Conservation (phyloP, 2,329 filamentous ascomycete genomes). For the Chalaropsis thielavioides region DNA sequence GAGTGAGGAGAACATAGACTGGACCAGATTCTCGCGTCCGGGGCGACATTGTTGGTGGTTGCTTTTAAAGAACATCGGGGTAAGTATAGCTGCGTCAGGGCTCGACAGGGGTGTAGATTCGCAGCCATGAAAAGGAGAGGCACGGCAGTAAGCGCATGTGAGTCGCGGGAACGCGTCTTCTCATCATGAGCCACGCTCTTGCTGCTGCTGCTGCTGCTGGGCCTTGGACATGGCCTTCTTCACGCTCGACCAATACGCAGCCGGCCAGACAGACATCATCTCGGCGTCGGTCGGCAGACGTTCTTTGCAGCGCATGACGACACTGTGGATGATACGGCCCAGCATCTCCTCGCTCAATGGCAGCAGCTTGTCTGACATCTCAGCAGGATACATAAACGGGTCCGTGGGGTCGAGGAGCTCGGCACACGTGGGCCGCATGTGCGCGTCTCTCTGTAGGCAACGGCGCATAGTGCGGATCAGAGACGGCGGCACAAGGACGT, state of each 20-base stretch:
- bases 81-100: too few relatives aligned
- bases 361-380: slow-evolving; percentile 39
- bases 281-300: slow-evolving; percentile 45
- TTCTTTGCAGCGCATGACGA: slow-evolving; percentile 44
- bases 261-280: slow-evolving; percentile 40
- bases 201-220: slow-evolving; percentile 10
- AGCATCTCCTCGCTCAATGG: slow-evolving; percentile 50
- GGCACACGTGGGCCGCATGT: slow-evolving; percentile 47
- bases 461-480: slow-evolving; percentile 47
- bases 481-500: slow-evolving; percentile 41
- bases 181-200: neutral
- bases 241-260: slow-evolving; percentile 47
- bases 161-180: neutral
- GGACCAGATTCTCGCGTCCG: neutral
- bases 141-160: neutral
- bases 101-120: too few relatives aligned
- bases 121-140: neutral
- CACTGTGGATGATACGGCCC: slow-evolving; percentile 47
- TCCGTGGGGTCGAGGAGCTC: slow-evolving; percentile 46
- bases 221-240: slow-evolving; percentile 32
- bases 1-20: neutral
- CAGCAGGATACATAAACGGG: slow-evolving; percentile 48
- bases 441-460: slow-evolving; percentile 48
- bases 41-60: neutral
- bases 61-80: neutral